Percentiles rank a stretch among this genome's conserved stretches.
phyloP scores from a whole-genome alignment of 345 rosid genomes.

The Hypericum androsaemum region DNA sequence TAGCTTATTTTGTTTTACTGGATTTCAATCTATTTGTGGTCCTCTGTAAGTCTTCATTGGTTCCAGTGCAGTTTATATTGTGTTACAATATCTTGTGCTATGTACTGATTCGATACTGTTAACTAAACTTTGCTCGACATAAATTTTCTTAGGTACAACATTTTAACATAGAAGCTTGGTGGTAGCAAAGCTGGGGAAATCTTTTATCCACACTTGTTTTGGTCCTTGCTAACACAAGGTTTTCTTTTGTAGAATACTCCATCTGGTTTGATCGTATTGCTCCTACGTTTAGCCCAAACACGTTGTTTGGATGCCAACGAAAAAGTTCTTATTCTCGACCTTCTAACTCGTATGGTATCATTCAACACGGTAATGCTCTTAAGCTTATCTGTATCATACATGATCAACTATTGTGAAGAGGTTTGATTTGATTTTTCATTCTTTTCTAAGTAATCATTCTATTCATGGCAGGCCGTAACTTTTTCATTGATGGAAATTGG shows the following conservation, averaged over 20 bases:
- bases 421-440: slow-evolving; percentile 2
- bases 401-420: neutral
- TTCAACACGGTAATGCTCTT: slow-evolving; percentile 51
- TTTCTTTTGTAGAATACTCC: slow-evolving; percentile 45
- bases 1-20: no score
- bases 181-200: neutral
- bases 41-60: no score
- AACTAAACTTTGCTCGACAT: no score
- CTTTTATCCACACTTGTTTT: neutral
- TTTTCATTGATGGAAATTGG: slow-evolving; percentile 59
- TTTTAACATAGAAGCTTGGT: no score
- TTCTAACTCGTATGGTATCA: slow-evolving; percentile 67
- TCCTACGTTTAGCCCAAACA: slow-evolving; percentile 66
- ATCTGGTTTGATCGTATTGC: slow-evolving; percentile 65
- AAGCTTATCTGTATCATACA: neutral
- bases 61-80: no score
- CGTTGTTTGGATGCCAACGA: slow-evolving; percentile 39
- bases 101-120: no score
- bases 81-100: no score
- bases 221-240: slow-evolving; percentile 9
- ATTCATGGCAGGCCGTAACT: slow-evolving; percentile 45
- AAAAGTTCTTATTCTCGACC: slow-evolving; percentile 62
- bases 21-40: no score
- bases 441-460: slow-evolving; percentile 4
- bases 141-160: no score